Evolutionary conservation across 345 rosid species (phyloP).

Genomic region (Camelina sativa): DNA sequence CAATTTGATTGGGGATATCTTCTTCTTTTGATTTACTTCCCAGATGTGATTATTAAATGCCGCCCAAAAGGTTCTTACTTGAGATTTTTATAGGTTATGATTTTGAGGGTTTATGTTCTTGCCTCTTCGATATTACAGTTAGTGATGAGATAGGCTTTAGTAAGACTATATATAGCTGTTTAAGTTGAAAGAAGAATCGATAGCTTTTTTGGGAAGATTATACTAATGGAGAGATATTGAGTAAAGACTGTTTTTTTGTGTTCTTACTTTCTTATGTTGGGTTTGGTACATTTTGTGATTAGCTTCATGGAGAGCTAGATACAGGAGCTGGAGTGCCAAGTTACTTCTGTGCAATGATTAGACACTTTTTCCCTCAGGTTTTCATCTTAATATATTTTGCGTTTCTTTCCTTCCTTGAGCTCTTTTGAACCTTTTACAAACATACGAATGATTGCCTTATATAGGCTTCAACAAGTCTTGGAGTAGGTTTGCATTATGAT

Average conservation of each 20-base stretch:
- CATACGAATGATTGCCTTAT: neutral
- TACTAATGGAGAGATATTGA: neutral
- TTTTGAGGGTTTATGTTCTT: slow-evolving; percentile 6
- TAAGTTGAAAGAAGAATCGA: neutral
- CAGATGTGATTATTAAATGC: neutral
- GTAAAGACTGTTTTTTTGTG: slow-evolving; percentile 3
- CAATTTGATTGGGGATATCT: neutral
- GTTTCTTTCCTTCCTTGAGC: neutral
- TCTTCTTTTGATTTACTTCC: neutral
- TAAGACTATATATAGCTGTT: too few species aligned
- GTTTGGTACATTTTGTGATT: slow-evolving; percentile 19
- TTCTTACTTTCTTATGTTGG: slow-evolving; percentile 13
- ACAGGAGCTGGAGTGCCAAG: slow-evolving; percentile 67
- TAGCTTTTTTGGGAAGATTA: neutral
- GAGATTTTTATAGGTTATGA: neutral
- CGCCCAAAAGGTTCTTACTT: neutral
- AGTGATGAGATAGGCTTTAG: slow-evolving; percentile 19
- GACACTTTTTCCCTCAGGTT: slow-evolving; percentile 69
- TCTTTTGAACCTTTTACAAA: slow-evolving; percentile 4
- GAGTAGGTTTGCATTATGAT: slow-evolving; percentile 68
- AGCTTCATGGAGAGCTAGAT: slow-evolving; percentile 93
- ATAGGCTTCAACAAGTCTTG: slow-evolving; percentile 65
- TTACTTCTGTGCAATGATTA: slow-evolving; percentile 64
- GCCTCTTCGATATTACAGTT: neutral
- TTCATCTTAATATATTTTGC: slow-evolving; percentile 17